Base-by-base conservation (phyloP, 768 basidiomycete species). In the Kwoniella sp. region DNA sequence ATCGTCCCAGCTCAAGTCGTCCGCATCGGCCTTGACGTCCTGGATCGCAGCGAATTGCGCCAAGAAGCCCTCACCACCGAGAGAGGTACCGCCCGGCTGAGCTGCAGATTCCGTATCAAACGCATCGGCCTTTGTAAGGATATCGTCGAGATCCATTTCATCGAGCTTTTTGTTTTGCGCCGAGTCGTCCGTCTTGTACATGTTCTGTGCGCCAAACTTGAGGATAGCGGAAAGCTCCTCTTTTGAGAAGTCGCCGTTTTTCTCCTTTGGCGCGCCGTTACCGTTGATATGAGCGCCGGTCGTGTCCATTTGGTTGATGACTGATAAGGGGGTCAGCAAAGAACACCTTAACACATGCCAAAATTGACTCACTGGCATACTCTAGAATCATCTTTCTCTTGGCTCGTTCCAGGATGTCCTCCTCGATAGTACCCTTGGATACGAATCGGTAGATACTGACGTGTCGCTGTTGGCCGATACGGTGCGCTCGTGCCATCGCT, bases 241-340 rank as follows among this genome's bases (percentile, higher is more conserved):
- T 82, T 94, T 96, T 81, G 81, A 82, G 64, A 81, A 79, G 22
- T 81, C 80, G 50, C 69, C 72, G 22, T 68, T 69, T 64, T 78
- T 71, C 29, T 73, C 71, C 71, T 84, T 83, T 29, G 84, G 80
- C 29, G 79, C 81, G 21, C 85, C 84, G 74, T 92, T 92, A 60
- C 90, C 88, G 40, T 73, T 75, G 57, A 99, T 87, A 81, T 97
- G 91, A 47, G 91, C 91, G 69, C 97, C 96, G 46, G 94, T 93
- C 24, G 96, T 99, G 82, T 99, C 96, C 90, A 98, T 96, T 82
- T 98, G 95, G 81, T 97, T 96, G 84, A 99, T 97, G 83, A 99
- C 93, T 96, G 79, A n/a, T 12, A 8, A n/a, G 37, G 29, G 48
- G n/a, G 40, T 59, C 57, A 46, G 63, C 36, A 17, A n/a, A n/a